Evolutionary conservation across 2,329 filamentous ascomycete species (phyloP), one percentile per base, ranked within the genome.

Genomic region (Colletotrichum sp.): DNA sequence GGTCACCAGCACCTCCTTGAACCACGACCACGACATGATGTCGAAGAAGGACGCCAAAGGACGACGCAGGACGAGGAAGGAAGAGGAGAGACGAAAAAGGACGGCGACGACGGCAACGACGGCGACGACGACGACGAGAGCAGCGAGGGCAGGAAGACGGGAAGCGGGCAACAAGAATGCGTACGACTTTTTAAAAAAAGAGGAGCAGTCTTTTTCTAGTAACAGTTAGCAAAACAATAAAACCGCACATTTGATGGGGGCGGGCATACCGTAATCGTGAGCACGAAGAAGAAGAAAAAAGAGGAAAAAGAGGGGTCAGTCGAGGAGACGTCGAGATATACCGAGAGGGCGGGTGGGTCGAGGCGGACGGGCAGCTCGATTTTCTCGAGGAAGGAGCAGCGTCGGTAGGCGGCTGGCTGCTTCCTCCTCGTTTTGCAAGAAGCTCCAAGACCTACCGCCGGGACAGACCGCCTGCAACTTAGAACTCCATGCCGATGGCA

Each of bases 161-260:
- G 26, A 26, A 26, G 26, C 26, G 26, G 26, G 26, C 26, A 26
- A 26, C 26, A 26, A 26, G 26, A 26, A 26, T 26, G 36, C 36
- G 34, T 16, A 44, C 36, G 36, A 44, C 18, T 5, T 18, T 36
- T 5, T 1, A 16, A n/a, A 18, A 18, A 6, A 44, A 44, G 1
- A 44, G 5, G 2, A 1, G 16, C 36, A 44, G 36, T 0, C 0
- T 18, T 6, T 10, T 10, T 6, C 39, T 44, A 9, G 39, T n/a
- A 44, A 44, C 16, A 9, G 39, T 44, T 44, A 44, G 39, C 39
- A 44, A 44, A n/a, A 44, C 39, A n/a, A 44, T n/a, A 10, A 18
- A 39, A 44, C 6, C 16, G 8, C 1, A 44, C 16, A 0, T 44
- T 5, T 44, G 7, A 44, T 44, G 39, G 39, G 39, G 39, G 39